These are phyloP conservation scores for Arabis hirsuta DNA, from an alignment of 345 rosid species.

Conservation along the genomic window DNA sequence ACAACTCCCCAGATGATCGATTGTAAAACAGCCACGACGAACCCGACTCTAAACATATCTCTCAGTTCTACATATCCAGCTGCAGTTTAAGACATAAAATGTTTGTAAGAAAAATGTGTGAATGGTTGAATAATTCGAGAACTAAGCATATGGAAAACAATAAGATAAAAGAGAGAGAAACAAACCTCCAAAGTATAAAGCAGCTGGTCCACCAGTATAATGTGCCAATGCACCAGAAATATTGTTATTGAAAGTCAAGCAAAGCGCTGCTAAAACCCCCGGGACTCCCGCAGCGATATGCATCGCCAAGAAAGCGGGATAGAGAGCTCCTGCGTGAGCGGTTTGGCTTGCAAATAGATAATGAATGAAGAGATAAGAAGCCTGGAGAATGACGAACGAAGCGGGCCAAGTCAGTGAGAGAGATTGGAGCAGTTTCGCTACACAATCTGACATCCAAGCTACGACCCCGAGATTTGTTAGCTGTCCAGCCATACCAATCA, in stretches of 20 bases:
- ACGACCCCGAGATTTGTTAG: slow-evolving; percentile 85
- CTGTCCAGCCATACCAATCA: slow-evolving; percentile 96
- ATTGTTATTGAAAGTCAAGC: slow-evolving; percentile 84
- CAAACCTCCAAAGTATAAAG: slow-evolving; percentile 91
- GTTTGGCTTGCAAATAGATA: slow-evolving; percentile 97
- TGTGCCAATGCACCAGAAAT: slow-evolving; percentile 91
- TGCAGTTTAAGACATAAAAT: slow-evolving; percentile 40
- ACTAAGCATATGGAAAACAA: not conserved
- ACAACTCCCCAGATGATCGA: slow-evolving; percentile 78
- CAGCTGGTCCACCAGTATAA: slow-evolving; percentile 96
- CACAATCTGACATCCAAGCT: slow-evolving; percentile 79
- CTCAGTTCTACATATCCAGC: slow-evolving; percentile 90
- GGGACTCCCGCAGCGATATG: slow-evolving; percentile 93
- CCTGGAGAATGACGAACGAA: slow-evolving; percentile 83
- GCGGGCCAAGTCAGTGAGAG: slow-evolving; percentile 85
- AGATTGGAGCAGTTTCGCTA: slow-evolving; percentile 65
- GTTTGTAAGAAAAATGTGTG: slow-evolving; percentile 12
- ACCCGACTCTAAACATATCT: slow-evolving; percentile 82
- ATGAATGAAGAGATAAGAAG: slow-evolving; percentile 81
- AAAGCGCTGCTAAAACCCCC: slow-evolving; percentile 71
- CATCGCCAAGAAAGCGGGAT: slow-evolving; percentile 93
- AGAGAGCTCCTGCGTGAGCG: slow-evolving; percentile 89
- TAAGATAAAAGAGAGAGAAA: not conserved
- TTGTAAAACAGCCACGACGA: slow-evolving; percentile 72
- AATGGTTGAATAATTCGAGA: not conserved